Conservation (phyloP, 2,329 filamentous ascomycete species). For the Xylogone sp. region DNA sequence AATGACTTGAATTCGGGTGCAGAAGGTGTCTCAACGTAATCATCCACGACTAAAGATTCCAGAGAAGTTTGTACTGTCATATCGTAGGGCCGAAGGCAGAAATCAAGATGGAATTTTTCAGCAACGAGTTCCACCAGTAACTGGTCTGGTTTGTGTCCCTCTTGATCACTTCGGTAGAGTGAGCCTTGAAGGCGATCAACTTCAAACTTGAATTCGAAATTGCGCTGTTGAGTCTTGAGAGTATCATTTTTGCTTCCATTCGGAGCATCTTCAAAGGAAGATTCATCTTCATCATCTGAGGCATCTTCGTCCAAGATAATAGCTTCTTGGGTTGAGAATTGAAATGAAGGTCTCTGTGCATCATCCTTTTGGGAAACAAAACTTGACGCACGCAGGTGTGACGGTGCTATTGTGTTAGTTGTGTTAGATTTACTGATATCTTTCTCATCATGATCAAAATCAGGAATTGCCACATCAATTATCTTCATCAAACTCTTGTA, state of each 20-base stretch:
- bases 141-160: conserved; percentile 70
- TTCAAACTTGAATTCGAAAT: conserved; percentile 95
- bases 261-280: conserved; percentile 63
- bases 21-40: conserved; percentile 86
- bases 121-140: conserved; percentile 89
- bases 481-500: conserved; percentile 97
- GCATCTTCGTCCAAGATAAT: conserved; percentile 63
- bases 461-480: conserved; percentile 91
- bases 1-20: conserved; percentile 94
- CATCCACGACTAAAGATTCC: conserved; percentile 82
- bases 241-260: conserved; percentile 53
- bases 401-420: conserved; percentile 3
- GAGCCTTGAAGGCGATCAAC: conserved; percentile 94
- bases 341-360: conserved; percentile 67
- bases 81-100: conserved; percentile 84
- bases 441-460: conserved; percentile 56
- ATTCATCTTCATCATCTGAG: conserved; percentile 52
- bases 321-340: conserved; percentile 69
- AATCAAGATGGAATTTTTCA: conserved; percentile 81
- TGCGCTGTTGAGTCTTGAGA: conserved; percentile 77
- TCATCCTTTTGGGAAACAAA: conserved; percentile 35
- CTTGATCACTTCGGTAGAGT: conserved; percentile 79
- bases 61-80: conserved; percentile 91
- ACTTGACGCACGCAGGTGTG: conserved; percentile 20
- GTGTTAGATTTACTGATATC: conserved; percentile 6